A percentile compares a stretch with the other conserved stretches of the same genome.
Evolutionary conservation across 129 eudicot genomes (phyloP).

Genomic region (Escallonia rubra): DNA sequence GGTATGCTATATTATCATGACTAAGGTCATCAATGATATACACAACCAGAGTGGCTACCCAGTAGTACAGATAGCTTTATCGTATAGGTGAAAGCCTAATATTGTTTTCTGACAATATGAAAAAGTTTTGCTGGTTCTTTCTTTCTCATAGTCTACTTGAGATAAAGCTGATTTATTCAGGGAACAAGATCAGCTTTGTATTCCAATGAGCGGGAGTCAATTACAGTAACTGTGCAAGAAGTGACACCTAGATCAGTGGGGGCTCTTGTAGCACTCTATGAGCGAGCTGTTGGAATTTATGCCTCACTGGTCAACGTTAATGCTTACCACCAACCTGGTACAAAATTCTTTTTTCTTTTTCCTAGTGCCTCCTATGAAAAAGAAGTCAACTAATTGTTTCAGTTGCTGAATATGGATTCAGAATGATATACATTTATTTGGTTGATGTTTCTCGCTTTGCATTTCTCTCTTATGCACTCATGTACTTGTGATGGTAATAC

Average conservation of each 20-base stretch:
- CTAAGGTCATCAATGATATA: no score
- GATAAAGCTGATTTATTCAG: conserved; percentile 29
- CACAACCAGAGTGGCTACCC: no score
- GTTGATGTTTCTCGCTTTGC: not conserved
- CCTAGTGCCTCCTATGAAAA: not conserved
- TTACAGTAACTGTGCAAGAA: conserved; percentile 92
- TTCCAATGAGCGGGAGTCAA: conserved; percentile 83
- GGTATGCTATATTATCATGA: not conserved
- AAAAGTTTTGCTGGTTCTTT: not conserved
- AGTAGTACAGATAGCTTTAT: no score
- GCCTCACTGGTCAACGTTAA: conserved; percentile 87
- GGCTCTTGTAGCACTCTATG: conserved; percentile 88
- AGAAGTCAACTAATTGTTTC: not conserved
- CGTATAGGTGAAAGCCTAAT: no score
- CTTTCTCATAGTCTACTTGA: not conserved
- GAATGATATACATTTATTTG: not conserved
- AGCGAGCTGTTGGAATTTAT: conserved; percentile 96
- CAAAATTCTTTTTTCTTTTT: not conserved
- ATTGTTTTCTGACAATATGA: no score
- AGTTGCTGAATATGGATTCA: not conserved
- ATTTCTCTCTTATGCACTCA: not conserved
- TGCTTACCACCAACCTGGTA: conserved; percentile 99
- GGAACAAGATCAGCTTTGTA: conserved; percentile 94
- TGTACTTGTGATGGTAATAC: not conserved
- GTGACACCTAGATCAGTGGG: conserved; percentile 94